phyloP scores from a whole-genome alignment of 805 yeast species.

The Sungouiella blattae region DNA sequence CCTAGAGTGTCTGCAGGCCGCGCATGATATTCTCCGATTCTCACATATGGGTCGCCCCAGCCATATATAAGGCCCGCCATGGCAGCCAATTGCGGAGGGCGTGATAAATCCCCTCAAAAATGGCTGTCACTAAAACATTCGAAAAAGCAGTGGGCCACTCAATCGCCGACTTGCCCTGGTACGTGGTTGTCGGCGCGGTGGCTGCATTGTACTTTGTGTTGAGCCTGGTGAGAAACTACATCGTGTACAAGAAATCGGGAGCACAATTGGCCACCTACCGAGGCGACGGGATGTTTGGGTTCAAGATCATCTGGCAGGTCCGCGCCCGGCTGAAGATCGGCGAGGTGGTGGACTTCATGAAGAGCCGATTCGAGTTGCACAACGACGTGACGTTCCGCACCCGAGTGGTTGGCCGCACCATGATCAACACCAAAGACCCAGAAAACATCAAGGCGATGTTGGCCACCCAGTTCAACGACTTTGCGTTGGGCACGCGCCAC shows the following conservation, averaged over 20 bases:
- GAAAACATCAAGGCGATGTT: conserved; percentile 26
- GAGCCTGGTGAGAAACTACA: background rate
- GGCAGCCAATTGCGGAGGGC: too few species aligned
- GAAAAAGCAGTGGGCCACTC: background rate
- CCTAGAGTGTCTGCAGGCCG: too few species aligned
- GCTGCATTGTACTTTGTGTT: background rate
- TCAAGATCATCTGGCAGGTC: conserved; percentile 5
- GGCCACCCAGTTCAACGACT: conserved; percentile 25
- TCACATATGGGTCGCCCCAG: too few species aligned
- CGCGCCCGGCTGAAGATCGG: conserved; percentile 7
- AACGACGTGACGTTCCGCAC: conserved; percentile 5
- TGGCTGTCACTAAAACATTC: background rate
- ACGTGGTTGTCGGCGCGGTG: background rate
- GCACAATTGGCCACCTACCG: conserved; percentile 8
- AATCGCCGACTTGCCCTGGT: background rate
- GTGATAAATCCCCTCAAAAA: too few species aligned
- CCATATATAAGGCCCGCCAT: too few species aligned
- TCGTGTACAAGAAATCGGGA: conserved; percentile 4
- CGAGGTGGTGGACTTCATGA: conserved; percentile 8
- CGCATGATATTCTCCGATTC: too few species aligned
- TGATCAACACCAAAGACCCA: conserved; percentile 17
- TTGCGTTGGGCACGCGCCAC: conserved; percentile 22
- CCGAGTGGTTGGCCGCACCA: conserved; percentile 8
- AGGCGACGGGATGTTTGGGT: conserved; percentile 11
- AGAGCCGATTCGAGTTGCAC: conserved; percentile 4